These are phyloP conservation scores for Cladosporium oxysporum DNA, from an alignment of 2,329 filamentous ascomycete species.

Conservation along the genomic window DNA sequence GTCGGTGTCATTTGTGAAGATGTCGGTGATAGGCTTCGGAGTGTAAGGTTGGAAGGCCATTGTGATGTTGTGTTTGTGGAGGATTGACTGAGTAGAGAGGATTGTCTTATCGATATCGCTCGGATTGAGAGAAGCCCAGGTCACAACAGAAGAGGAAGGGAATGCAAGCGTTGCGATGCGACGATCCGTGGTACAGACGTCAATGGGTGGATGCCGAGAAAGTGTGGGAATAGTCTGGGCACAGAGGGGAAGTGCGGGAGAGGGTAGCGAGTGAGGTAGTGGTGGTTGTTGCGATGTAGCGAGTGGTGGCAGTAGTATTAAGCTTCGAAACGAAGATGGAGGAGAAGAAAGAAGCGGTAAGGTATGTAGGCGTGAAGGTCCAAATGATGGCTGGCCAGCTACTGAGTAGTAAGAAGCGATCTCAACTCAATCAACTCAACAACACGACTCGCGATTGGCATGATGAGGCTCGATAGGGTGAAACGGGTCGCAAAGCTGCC, in stretches of 20 bases:
- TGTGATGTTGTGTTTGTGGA: constrained; percentile 20
- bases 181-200: neutral
- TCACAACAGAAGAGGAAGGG: neutral
- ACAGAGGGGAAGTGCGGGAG: neutral
- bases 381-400: neutral
- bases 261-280: neutral
- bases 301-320: neutral
- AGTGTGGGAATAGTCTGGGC: neutral
- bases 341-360: neutral
- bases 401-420: neutral
- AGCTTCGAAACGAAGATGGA: neutral
- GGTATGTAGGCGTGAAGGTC: neutral
- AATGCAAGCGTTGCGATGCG: neutral
- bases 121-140: neutral
- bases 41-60: constrained; percentile 46
- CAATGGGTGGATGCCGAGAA: constrained; percentile 11
- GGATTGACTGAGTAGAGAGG: neutral
- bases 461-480: neutral
- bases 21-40: constrained; percentile 56
- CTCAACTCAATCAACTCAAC: neutral
- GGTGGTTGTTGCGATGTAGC: neutral
- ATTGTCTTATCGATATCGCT: neutral
- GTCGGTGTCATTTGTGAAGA: constrained; percentile 66
- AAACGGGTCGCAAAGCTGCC: neutral
- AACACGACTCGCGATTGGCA: constrained; percentile 1